Conservation (phyloP, 2,329 filamentous ascomycete genomes). For the Aureobasidium uvarum region DNA sequence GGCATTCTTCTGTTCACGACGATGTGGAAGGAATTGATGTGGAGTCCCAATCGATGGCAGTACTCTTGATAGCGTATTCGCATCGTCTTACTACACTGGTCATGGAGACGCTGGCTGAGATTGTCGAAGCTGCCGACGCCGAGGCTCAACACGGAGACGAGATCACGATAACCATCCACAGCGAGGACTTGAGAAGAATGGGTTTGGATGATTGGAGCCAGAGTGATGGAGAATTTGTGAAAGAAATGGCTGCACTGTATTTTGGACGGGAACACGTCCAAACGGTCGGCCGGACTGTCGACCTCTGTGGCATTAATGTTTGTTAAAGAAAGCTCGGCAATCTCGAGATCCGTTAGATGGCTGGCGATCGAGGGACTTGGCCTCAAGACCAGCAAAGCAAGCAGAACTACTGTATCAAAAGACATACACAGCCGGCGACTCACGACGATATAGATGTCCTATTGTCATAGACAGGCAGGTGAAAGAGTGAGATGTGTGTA, state of each 20-base stretch:
- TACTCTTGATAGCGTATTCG: conserved; percentile 76
- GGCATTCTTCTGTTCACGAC: conserved; percentile 38
- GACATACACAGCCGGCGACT: neutral
- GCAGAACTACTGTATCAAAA: neutral
- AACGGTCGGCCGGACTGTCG: conserved; percentile 66
- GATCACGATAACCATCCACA: conserved; percentile 52
- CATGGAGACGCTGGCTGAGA: conserved; percentile 60
- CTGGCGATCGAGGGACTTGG: neutral
- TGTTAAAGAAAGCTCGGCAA: conserved; percentile 48
- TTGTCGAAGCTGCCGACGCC: conserved; percentile 49
- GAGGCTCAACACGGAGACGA: conserved; percentile 42
- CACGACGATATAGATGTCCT: neutral
- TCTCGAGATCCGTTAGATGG: neutral
- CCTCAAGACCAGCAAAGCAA: neutral
- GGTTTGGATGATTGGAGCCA: conserved; percentile 76
- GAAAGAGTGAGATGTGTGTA: neutral
- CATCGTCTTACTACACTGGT: conserved; percentile 70
- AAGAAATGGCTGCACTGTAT: conserved; percentile 61
- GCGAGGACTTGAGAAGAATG: conserved; percentile 66
- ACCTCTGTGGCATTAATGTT: conserved; percentile 71
- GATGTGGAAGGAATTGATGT: conserved; percentile 47
- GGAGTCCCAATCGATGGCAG: conserved; percentile 57
- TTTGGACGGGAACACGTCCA: conserved; percentile 60
- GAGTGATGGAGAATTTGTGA: conserved; percentile 66
- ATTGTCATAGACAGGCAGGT: neutral